phyloP scores from a whole-genome alignment of 169 alveolate species.

The Eimeria brunetti region DNA sequence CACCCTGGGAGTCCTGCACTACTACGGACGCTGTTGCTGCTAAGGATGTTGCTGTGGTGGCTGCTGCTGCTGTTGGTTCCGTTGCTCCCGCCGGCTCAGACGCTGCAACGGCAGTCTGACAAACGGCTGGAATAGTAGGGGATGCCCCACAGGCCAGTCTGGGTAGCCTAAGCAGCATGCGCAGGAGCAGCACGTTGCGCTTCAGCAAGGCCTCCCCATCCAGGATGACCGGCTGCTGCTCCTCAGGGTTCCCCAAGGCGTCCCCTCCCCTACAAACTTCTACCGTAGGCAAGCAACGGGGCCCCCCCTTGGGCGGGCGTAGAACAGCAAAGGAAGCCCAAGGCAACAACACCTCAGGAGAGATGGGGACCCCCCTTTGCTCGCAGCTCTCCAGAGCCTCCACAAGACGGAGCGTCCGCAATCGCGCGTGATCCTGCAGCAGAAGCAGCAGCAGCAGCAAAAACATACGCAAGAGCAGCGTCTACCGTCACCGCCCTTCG shows the following conservation, averaged over 20 bases:
- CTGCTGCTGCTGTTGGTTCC: neutral
- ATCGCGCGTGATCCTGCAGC: constrained; percentile 63
- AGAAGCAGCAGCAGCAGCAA: constrained; percentile 2
- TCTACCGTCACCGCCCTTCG: neutral
- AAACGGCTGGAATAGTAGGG: neutral
- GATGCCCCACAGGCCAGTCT: neutral
- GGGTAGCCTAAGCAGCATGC: constrained; percentile 50
- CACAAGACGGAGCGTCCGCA: constrained; percentile 68
- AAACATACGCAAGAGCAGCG: neutral
- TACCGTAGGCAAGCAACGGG: constrained; percentile 31
- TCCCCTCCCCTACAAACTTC: neutral
- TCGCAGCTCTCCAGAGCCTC: constrained; percentile 59
- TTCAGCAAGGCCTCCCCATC: constrained; percentile 32
- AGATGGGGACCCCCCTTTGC: constrained; percentile 41
- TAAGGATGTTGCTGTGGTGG: neutral
- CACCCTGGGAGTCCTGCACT: too few species aligned
- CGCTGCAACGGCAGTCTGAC: neutral
- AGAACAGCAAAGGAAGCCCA: constrained; percentile 50
- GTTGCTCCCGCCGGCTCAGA: neutral
- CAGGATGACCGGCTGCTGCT: constrained; percentile 27
- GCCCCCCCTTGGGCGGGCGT: constrained; percentile 45
- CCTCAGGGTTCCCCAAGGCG: neutral
- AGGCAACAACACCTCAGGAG: constrained; percentile 39
- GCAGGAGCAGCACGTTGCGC: constrained; percentile 67
- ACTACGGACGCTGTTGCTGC: neutral